Conservation (phyloP, 129 eudicot genomes). For the Artemisia argyi region DNA sequence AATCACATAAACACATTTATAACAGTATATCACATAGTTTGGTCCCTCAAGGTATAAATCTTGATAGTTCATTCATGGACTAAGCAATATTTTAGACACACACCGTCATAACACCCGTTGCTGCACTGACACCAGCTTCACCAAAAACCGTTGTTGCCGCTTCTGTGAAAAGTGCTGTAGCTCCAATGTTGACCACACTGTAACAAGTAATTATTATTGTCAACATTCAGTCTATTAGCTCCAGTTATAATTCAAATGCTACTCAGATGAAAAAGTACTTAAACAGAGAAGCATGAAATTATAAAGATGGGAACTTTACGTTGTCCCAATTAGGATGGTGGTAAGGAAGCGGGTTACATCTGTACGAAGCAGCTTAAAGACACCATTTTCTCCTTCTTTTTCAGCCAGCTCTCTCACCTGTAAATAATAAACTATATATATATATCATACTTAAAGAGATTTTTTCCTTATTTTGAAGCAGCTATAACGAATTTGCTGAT, state of each 20-base stretch:
- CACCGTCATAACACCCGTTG: conserved; percentile 78
- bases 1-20: not conserved
- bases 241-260: no score
- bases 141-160: conserved; percentile 75
- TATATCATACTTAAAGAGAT: not conserved
- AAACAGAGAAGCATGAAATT: not conserved
- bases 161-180: conserved; percentile 74
- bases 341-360: conserved; percentile 74
- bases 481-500: not conserved
- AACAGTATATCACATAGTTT: not conserved
- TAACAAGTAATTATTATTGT: not conserved
- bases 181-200: conserved; percentile 77
- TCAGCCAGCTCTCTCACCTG: conserved; percentile 77
- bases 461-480: no score
- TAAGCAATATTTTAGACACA: not conserved
- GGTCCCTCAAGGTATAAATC: not conserved
- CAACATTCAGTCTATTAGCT: not conserved
- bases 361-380: conserved; percentile 63
- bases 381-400: conserved; percentile 73
- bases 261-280: not conserved
- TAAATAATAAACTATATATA: not conserved
- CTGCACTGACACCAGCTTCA: conserved; percentile 74
- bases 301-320: conserved; percentile 31
- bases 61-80: not conserved
- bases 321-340: conserved; percentile 73